phyloP scores from a whole-genome alignment of 306 rosid genomes.

The Ormosia emarginata region DNA sequence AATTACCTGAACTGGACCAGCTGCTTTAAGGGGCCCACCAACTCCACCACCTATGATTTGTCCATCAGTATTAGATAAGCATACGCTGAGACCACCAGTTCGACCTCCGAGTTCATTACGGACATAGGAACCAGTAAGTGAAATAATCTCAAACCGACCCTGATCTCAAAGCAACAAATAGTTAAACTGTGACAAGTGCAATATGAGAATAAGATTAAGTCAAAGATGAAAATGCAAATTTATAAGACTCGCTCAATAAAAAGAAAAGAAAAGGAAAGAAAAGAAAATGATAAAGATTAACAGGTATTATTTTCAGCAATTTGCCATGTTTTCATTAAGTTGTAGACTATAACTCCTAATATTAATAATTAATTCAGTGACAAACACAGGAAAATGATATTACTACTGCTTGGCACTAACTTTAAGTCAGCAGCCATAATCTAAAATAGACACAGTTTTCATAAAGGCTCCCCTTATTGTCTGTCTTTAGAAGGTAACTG shows the following conservation, averaged over 20 bases:
- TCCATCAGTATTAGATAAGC: conserved; percentile 79
- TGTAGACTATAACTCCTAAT: background rate
- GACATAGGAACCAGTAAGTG: conserved; percentile 85
- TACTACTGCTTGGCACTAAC: background rate
- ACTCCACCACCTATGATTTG: conserved; percentile 96
- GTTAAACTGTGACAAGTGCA: conserved; percentile 2
- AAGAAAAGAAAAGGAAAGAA: background rate
- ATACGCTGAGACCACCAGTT: conserved; percentile 84
- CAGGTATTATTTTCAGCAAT: background rate
- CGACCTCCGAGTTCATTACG: conserved; percentile 71
- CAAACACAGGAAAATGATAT: background rate
- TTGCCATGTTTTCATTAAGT: background rate
- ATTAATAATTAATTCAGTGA: background rate
- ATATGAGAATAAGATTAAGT: conserved; percentile 10
- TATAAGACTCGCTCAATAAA: background rate
- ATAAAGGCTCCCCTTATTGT: background rate
- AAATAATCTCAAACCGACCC: conserved; percentile 95
- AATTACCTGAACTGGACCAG: conserved; percentile 96
- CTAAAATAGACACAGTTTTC: conserved; percentile 7
- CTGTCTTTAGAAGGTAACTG: background rate
- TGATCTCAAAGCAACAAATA: conserved; percentile 35
- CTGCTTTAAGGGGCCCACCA: conserved; percentile 89
- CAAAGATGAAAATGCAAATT: background rate
- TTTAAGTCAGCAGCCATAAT: background rate
- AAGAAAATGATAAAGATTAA: background rate